Evolutionary conservation across 148 eudicot genomes (phyloP).

Genomic region (Rhododendron mucronatum): DNA sequence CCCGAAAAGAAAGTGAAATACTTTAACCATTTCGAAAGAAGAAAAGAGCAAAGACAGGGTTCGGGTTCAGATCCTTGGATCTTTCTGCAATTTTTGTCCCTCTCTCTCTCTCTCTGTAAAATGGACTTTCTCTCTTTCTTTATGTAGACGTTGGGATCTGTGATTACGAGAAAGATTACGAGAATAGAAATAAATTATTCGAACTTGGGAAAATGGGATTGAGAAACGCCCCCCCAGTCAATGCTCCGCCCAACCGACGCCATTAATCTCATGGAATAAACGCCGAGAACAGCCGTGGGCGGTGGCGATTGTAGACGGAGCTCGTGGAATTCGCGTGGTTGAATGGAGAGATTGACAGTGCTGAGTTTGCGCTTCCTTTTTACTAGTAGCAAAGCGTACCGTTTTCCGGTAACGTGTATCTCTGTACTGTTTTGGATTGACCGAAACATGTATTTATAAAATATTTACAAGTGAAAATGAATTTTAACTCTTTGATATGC

Average conservation of each 20-base stretch:
- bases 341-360: neutral
- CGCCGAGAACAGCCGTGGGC: neutral
- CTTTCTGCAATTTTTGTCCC: slow-evolving; percentile 3
- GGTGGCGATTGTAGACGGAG: neutral
- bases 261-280: neutral
- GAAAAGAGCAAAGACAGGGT: neutral
- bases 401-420: too few species aligned
- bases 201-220: neutral
- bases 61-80: slow-evolving; percentile 13
- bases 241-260: neutral
- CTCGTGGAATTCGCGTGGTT: neutral
- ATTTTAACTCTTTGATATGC: too few species aligned
- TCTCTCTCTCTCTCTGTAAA: neutral
- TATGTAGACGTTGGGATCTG: slow-evolving; percentile 13
- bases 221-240: neutral
- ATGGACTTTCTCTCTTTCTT: slow-evolving; percentile 5
- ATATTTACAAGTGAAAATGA: too few species aligned
- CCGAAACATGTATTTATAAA: too few species aligned
- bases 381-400: too few species aligned
- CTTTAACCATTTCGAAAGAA: neutral
- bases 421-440: too few species aligned
- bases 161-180: slow-evolving; percentile 4
- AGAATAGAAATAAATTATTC: neutral
- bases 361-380: too few species aligned
- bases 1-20: neutral